Evolutionary conservation across 768 basidiomycete genomes (phyloP), one percentile per base, ranked within the genome.

Genomic region (Tubosaeta sp.): DNA sequence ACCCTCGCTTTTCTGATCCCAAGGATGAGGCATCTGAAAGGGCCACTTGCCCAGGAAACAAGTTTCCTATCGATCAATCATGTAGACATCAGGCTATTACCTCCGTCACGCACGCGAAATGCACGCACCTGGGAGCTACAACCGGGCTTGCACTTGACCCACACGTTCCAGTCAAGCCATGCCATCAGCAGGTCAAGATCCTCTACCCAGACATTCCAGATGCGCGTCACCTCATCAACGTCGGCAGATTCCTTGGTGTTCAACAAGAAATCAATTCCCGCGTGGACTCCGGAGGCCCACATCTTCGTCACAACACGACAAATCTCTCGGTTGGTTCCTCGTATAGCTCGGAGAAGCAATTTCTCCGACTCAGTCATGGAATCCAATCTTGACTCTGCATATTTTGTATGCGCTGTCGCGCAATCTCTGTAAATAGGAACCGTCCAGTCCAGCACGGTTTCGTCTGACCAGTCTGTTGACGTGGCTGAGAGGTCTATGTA

Each of bases 161-260:
- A 35, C 14, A 35, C 60, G 36, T 63, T 71, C 80, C 81, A 82
- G 54, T 76, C 80, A 0, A 81, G 62, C 80, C 80, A 81, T 0
- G 30, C 44, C 71, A 80, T 76, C 24, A 82, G 55, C 2, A 42
- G 51, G 8, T 66, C 53, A 21, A 76, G 40, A 8, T 71, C 67
- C 14, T 36, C 42, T 11, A 46, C 57, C 79, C 79, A 81, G 4
- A 49, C 31, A 6, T 24, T 19, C 19, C 64, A 31, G 36, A 71
- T 21, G 3, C 1, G 32, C 7, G 24, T 39, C 22, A 55, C 31
- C 24, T 56, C 45, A 0, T 22, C 19, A 14, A 55, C 11, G n/a
- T 55, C 46, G 6, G 13, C 11, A 13, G 18, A 18, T 22, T 51
- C 42, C n/a, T 41, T 48, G 11, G 42, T 40, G 19, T 50, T 55